Evolutionary conservation across 495 filamentous ascomycete species (phyloP), one percentile per base, ranked within the genome.

Genomic region (Hypoxylon rickii): DNA sequence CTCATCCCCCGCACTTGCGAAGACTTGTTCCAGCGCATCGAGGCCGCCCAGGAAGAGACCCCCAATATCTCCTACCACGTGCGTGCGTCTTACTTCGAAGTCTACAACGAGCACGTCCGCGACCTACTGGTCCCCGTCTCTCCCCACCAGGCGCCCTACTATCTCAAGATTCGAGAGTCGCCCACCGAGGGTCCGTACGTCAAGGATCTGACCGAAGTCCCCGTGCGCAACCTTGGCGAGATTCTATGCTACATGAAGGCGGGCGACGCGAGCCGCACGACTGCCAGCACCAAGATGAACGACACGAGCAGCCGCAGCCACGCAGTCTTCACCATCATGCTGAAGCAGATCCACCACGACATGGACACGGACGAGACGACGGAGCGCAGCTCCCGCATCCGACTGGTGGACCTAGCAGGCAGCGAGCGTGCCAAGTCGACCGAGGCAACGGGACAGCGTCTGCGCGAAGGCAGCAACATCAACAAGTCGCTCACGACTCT

Each of bases 281-380:
- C 83, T n/a, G 94, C 94, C 17, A 90, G 89, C 72, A 99, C 94
- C 10, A 99, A 97, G 74, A 99, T 99, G 94, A 99, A 99, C 68
- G 94, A 99, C 72, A 97, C 92, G 15, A 93, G 88, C 18, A 92
- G 87, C 29, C 88, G 94, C 68, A 93, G 88, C 44, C 94, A 99
- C 66, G 91, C 95, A 2, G 94, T 99, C 31, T 99, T 99, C 68
- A 99, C 94, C 13, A 92, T 99, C 54, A 92, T 93, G 68, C 77
- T 99, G 21, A 97, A 97, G 73, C 92, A 97, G 70, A 97, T 99
- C 55, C 73, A 76, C 63, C 93, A 97, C 74, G 90, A 96, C 63
- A 85, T 96, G 70, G 87, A 90, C 15, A 93, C 90, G 0, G 95
- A 97, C 67, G 89, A 96, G 69, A 97, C 94, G 1, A 97, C 93